Percentiles rank a stretch among this genome's conserved stretches.
Conservation (phyloP, 2,329 filamentous ascomycete species). For the Sporothrix dimorphospora region DNA sequence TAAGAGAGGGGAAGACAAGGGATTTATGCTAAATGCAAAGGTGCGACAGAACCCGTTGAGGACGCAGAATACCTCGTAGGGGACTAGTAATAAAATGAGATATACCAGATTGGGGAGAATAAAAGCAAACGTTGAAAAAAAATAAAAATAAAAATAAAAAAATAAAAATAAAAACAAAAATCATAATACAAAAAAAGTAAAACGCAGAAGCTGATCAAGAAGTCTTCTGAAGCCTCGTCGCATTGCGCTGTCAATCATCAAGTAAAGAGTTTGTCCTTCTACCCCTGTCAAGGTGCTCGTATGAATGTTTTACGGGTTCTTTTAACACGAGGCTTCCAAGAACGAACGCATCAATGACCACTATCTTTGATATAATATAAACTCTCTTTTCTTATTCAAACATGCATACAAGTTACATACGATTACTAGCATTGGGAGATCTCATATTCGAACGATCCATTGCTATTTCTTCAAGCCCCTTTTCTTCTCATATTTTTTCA, state of each 20-base stretch:
- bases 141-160: not conserved
- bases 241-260: too few species aligned
- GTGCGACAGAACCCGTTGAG: constrained; percentile 15
- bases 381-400: not conserved
- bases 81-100: not conserved
- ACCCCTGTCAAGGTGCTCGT: too few species aligned
- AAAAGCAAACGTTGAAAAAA: not conserved
- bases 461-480: not conserved
- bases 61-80: not conserved
- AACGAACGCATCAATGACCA: not conserved
- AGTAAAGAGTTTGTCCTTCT: too few species aligned
- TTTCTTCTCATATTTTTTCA: not conserved
- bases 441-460: not conserved
- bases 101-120: not conserved
- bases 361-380: too few species aligned
- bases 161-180: too few species aligned
- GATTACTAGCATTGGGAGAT: not conserved
- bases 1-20: constrained; percentile 17
- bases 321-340: not conserved
- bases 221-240: too few species aligned
- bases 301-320: not conserved
- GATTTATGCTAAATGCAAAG: constrained; percentile 27
- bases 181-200: too few species aligned
- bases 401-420: not conserved
- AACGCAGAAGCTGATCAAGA: too few species aligned